Percentiles rank a stretch among this genome's conserved stretches.
Conservation (phyloP, 345 rosid species). For the Lepidium didymum region DNA sequence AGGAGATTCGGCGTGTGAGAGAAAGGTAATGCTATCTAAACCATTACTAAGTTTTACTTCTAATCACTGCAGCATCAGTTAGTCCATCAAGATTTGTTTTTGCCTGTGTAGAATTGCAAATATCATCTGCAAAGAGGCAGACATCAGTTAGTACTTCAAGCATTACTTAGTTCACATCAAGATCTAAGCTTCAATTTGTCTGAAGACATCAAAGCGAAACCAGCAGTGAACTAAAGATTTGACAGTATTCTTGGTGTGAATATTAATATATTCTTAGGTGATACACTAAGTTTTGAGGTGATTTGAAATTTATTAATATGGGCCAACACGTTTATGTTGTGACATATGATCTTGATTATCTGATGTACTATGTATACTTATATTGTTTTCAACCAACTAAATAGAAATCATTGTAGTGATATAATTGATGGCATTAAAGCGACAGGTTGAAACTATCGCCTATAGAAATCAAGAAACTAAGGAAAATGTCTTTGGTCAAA, state of each 20-base stretch:
- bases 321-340: not conserved
- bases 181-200: not conserved
- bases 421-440: not conserved
- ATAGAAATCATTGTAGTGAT: not conserved
- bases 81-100: not conserved
- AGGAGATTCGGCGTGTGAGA: conserved; percentile 43
- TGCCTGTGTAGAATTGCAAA: conserved; percentile 17
- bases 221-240: not conserved
- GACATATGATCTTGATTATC: not conserved
- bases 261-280: not conserved
- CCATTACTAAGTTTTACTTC: not conserved
- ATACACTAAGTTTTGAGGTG: conserved; percentile 16
- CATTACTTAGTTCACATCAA: not conserved
- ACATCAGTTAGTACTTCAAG: conserved; percentile 5
- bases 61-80: not conserved
- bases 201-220: not conserved
- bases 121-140: conserved; percentile 18
- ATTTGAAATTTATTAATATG: not conserved
- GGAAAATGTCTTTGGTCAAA: too few species aligned
- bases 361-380: not conserved
- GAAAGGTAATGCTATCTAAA: conserved; percentile 37
- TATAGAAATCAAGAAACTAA: too few species aligned
- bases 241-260: conserved; percentile 6
- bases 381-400: not conserved
- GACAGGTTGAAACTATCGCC: not conserved